phyloP scores from a whole-genome alignment of 805 yeast species.

The Yarrowia bubula region DNA sequence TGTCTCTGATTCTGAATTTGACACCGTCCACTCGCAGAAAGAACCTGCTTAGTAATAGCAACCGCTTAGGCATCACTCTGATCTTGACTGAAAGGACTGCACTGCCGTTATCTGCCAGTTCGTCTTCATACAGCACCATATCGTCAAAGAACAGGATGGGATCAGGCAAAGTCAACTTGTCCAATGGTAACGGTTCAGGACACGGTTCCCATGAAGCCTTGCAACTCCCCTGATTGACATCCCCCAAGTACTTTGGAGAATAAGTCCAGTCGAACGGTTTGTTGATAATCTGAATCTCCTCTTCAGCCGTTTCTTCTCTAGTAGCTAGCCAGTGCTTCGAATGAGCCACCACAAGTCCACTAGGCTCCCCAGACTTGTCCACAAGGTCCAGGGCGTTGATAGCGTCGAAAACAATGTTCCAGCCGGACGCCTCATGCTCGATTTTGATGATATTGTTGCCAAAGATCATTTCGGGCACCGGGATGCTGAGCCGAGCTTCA shows the following conservation, averaged over 20 bases:
- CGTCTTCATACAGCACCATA: slow-evolving; percentile 87
- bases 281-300: slow-evolving; percentile 56
- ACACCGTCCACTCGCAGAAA: slow-evolving; percentile 91
- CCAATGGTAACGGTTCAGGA: slow-evolving; percentile 58
- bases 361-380: slow-evolving; percentile 50
- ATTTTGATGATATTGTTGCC: slow-evolving; percentile 72
- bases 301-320: slow-evolving; percentile 38
- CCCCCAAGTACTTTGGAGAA: slow-evolving; percentile 73
- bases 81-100: slow-evolving; percentile 73
- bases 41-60: slow-evolving; percentile 70
- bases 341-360: slow-evolving; percentile 67
- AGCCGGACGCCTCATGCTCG: slow-evolving; percentile 43
- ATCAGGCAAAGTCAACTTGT: slow-evolving; percentile 66
- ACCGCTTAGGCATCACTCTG: slow-evolving; percentile 81
- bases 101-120: slow-evolving; percentile 93
- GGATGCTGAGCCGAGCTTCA: slow-evolving; percentile 62
- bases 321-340: slow-evolving; percentile 73
- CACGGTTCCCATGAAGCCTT: slow-evolving; percentile 37
- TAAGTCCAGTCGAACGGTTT: slow-evolving; percentile 98
- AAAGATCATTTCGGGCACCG: slow-evolving; percentile 96
- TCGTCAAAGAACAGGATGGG: slow-evolving; percentile 90
- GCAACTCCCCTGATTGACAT: slow-evolving; percentile 32
- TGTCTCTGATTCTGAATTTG: slow-evolving; percentile 76
- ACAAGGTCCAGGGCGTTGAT: slow-evolving; percentile 70
- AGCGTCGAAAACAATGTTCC: slow-evolving; percentile 66